Base-by-base conservation (phyloP, 2,329 filamentous ascomycete genomes). In the Tolypocladium album region DNA sequence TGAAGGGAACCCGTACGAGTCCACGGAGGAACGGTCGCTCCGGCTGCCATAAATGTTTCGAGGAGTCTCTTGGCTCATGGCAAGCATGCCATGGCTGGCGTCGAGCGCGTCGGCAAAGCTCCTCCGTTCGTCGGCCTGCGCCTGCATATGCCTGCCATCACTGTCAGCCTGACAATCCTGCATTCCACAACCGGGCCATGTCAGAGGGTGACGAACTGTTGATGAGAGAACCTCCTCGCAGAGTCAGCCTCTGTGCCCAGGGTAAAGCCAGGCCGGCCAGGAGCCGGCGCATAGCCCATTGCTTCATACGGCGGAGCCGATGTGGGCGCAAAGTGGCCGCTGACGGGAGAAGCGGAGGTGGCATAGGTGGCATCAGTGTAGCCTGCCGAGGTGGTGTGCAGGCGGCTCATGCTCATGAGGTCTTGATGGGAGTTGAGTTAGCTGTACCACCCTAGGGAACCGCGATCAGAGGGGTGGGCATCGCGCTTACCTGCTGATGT, bases 51-150 rank as follows among this genome's bases (percentile, higher is more conserved):
- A 96, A 68, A 96, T 90, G 71, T 93, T 94, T 63, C 92, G 82
- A 15, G 92, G 91, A 1, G 92, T 96, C 68, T 97, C 92, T 76
- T 97, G 92, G 82, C 90, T 96, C 83, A 97, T 89, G 43, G 92
- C 91, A 34, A 97, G 83, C 90, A 97, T 97, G 67, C 92, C 91
- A 63, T 94, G 89, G 72, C 92, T 92, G 31, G 92, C 92, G 72
- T 97, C 93, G 60, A 97, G 85, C 36, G 91, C 90, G 71, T 97
- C 93, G 65, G 88, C 90, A 72, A 92, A 95, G 67, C 87, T 88
- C 67, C 88, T 73, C 79, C 86, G 71, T 76, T 84, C 78, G 76
- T 83, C 72, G 75, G 73, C 71, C 24, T 72, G 79, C 58, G 83
- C 65, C 76, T 78, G 72, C 85, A 82, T 56, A 22, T 53, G 61